Base-by-base conservation (phyloP, 495 filamentous ascomycete species). In the Trypethelium eluteriae region DNA sequence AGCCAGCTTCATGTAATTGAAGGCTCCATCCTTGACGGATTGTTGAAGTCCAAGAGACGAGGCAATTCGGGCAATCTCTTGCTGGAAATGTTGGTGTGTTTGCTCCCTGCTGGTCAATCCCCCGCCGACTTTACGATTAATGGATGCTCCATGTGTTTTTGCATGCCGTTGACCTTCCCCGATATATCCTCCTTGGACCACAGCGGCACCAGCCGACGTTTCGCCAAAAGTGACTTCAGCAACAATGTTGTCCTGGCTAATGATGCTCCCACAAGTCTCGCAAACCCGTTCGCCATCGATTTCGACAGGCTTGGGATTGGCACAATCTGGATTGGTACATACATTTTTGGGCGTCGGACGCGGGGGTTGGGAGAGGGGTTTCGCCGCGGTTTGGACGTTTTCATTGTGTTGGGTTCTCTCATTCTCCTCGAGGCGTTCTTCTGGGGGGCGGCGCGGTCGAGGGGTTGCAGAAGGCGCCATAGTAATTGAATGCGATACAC, bases 151-250 rank as follows among this genome's bases (percentile, higher is more conserved):
- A 69, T 80, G 81, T 71, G 83, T 86, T 62, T 81, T 81, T 34
- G 85, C 86, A 78, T 86, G 82, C 39, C 83, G 83, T 72, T 95
- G 89, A 75, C 89, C 88, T 67, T 90, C 90, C 47, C 87, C 89
- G 62, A 98, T 84, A 79, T 86, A 93, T 62, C 85, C 89, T 70
- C 94, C 94, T 73, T 96, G 91, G 10, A 96, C 89, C n/a, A 93
- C 83, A 39, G 93, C 92, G 62, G 91, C 93, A 70, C 94, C 94
- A 35, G 83, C 84, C 0, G 87, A 81, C 47, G 82, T 86, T 77
- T 97, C 92, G 62, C 92, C 92, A 71, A 97, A 98, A 4, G 85
- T 86, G 63, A 98, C 83, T 72, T 98, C 94, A 32, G 91, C 84
- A 64, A 97, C 92, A 65, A 98, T 96, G 69, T 95, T 90, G 67